These are phyloP conservation scores for Fusarium buharicum DNA, from an alignment of 2,329 filamentous ascomycete genomes.

Conservation along the genomic window DNA sequence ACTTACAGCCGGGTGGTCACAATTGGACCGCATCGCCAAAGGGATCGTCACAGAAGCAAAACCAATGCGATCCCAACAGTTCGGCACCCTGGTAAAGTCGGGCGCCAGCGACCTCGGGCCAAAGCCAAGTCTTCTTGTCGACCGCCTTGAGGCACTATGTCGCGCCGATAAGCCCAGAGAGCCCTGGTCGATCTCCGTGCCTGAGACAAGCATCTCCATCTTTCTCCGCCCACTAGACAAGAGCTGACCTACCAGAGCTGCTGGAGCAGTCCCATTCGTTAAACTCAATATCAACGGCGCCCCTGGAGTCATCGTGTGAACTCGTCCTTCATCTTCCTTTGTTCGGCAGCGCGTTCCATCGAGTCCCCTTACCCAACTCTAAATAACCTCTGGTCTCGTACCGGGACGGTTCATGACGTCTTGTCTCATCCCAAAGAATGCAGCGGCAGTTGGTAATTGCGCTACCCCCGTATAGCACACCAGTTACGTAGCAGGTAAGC, in stretches of 20 bases:
- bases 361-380: constrained; percentile 10
- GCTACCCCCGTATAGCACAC: constrained; percentile 22
- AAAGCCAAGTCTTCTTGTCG: constrained; percentile 42
- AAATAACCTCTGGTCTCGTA: constrained; percentile 10
- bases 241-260: constrained; percentile 17
- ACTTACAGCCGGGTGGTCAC: background rate
- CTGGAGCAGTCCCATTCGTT: background rate
- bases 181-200: constrained; percentile 31
- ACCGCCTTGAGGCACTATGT: constrained; percentile 29
- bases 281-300: constrained; percentile 35
- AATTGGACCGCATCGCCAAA: constrained; percentile 31
- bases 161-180: constrained; percentile 22
- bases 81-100: constrained; percentile 38
- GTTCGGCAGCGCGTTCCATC: constrained; percentile 13
- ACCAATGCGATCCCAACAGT: constrained; percentile 31
- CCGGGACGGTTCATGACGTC: constrained; percentile 10
- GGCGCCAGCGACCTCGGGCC: constrained; percentile 42
- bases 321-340: constrained; percentile 10
- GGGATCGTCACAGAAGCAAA: constrained; percentile 28
- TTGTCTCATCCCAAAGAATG: constrained; percentile 7
- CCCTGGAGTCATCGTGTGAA: constrained; percentile 29
- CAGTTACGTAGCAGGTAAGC: constrained; percentile 26
- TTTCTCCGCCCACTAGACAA: constrained; percentile 23
- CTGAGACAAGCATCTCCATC: constrained; percentile 38
- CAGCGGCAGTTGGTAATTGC: constrained; percentile 27